Base-by-base conservation (phyloP, 1,139 yeast genomes). In the Spencermartinsiella ligniputridi region DNA sequence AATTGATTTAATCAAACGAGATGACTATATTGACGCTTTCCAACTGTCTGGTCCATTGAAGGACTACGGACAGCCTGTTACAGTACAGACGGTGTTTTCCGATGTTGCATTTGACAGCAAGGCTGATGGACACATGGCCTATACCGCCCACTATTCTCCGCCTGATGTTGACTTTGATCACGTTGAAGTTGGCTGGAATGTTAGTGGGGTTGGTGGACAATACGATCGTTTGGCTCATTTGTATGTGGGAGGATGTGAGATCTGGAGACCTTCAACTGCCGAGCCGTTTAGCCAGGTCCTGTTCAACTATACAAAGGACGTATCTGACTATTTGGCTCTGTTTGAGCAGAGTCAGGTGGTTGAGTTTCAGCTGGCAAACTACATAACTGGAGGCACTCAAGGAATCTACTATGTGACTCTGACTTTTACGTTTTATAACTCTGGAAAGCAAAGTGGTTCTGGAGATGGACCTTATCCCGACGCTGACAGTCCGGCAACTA, bases 261-360 rank as follows among this genome's bases (percentile, higher is more conserved):
- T 87, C 27, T 87, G 95, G 95, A 72, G 95, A 62, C 82, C 94
- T 0, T 81, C 92, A 2, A 87, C 95, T 2, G 79, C 85, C 17
- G 95, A 87, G 62, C 35, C 34, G 5, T 72, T 76, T 40, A 62
- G 66, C 15, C 57, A 56, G 21, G 53, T 63, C 2, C 72, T 76
- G 2, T 72, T 69, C 55, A 60, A 67, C 11, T 68, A 74, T 41
- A 66, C 72, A 24, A 86, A 84, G 57, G 96, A 87, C 57, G 76
- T 85, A 1, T 72, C 90, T 3, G 66, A 68, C 22, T 86, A 79
- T 57, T 58, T 73, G 11, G 53, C 70, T 0, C 64, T 86, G 37
- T 85, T 88, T 59, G 58, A 66, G 41, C 42, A 58, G 6, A 53
- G 66, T 3, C 58, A 69, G 18, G 15, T 27, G 4, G 15, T 27